These are phyloP conservation scores for Neonectria faginata DNA, from an alignment of 2,329 filamentous ascomycete species.

Conservation along the genomic window DNA sequence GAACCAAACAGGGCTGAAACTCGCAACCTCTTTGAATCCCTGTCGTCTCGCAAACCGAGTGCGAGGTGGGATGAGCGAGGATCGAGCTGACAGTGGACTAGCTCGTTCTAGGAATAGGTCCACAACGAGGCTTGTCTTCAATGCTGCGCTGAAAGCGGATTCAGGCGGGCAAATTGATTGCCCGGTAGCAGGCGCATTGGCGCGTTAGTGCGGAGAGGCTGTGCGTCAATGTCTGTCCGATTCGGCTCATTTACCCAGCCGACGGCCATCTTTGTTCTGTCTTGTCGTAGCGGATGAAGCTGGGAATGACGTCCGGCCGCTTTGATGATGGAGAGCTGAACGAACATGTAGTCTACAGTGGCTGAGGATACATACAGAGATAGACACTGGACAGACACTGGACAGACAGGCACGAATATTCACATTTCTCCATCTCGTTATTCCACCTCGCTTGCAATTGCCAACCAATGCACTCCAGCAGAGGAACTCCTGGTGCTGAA, in stretches of 20 bases:
- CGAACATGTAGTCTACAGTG: no score
- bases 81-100: background rate
- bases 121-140: background rate
- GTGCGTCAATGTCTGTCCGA: background rate
- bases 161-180: background rate
- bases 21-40: background rate
- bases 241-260: conserved; percentile 1
- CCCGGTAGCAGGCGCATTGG: background rate
- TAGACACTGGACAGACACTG: no score
- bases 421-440: no score
- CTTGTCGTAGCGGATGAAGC: no score
- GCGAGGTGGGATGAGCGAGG: background rate
- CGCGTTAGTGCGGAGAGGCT: background rate
- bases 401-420: no score
- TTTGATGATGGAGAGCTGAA: no score
- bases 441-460: no score
- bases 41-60: background rate
- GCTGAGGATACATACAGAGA: no score
- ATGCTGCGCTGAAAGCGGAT: background rate
- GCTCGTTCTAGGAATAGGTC: background rate
- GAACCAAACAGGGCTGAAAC: background rate
- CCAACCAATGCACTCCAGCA: no score
- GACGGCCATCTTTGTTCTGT: background rate
- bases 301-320: no score
- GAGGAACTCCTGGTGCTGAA: no score